phyloP scores from a whole-genome alignment of 768 basidiomycete genomes.

The Boletus insuetus region DNA sequence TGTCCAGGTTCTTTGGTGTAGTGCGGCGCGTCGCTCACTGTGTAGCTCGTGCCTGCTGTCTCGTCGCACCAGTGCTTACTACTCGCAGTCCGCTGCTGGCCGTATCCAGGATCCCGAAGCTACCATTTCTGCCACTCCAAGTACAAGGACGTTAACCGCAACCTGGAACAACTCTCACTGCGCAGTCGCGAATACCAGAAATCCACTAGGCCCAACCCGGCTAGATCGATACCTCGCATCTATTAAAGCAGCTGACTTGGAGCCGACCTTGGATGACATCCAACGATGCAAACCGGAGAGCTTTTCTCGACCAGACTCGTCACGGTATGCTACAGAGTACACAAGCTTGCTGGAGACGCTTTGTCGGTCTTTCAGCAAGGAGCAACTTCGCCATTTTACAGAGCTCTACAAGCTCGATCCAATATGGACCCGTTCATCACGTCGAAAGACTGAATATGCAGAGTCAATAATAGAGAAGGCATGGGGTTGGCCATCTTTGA shows the following conservation, averaged over 20 bases:
- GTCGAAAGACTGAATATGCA: slow-evolving; percentile 42
- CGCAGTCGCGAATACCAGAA: slow-evolving; percentile 10
- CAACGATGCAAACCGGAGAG: slow-evolving; percentile 51
- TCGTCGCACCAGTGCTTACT: slow-evolving; percentile 19
- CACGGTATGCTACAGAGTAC: slow-evolving; percentile 53
- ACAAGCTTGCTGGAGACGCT: slow-evolving; percentile 50
- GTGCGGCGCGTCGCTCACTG: slow-evolving; percentile 13
- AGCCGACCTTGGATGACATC: slow-evolving; percentile 58
- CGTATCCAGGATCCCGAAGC: slow-evolving; percentile 2
- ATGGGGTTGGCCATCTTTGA: slow-evolving; percentile 69
- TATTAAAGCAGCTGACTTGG: slow-evolving; percentile 42
- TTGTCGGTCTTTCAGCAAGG: slow-evolving; percentile 58
- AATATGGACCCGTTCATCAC: slow-evolving; percentile 31
- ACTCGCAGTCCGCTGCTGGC: slow-evolving; percentile 20
- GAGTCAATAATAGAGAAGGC: slow-evolving; percentile 56
- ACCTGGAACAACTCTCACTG: slow-evolving; percentile 1
- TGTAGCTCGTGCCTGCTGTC: slow-evolving; percentile 15
- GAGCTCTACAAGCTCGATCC: slow-evolving; percentile 44
- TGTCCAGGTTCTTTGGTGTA: slow-evolving; percentile 14
- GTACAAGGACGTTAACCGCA: background rate
- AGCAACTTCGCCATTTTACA: slow-evolving; percentile 57
- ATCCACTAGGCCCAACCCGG: slow-evolving; percentile 41
- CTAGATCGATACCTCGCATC: slow-evolving; percentile 58
- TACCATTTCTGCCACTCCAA: slow-evolving; percentile 1
- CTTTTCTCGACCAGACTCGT: slow-evolving; percentile 40